Evolutionary conservation across 2,329 filamentous ascomycete genomes (phyloP), one percentile per base, ranked within the genome.

Genomic region (Alternaria triticimaculans): DNA sequence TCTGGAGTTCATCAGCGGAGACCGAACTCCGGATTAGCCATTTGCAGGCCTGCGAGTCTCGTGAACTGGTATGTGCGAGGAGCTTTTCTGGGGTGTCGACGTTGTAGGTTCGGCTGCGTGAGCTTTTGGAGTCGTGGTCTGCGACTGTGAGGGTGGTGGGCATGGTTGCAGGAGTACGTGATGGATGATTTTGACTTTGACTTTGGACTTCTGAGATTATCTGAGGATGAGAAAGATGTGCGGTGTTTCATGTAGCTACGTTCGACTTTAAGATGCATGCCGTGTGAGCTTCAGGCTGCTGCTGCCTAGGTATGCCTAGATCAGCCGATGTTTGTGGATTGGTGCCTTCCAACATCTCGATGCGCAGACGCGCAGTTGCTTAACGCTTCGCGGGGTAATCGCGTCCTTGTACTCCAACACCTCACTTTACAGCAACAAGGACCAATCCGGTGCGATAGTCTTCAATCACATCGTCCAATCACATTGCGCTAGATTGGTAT

Each of bases 11-110:
- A 12, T 37, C 23, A 2, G 49, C 12, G 4, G 60, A 55, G 26
- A 70, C 37, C 4, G 67, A 70, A 21, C 58, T 67, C 18, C 64
- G 60, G 11, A 68, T 53, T 3, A 70, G 58, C n/a, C 49, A 18
- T 33, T 54, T 51, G 58, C 23, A 37, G 11, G 25, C 11, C 14
- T 12, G 11, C 5, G 25, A 48, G 14, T 45, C 46, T 44, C 12
- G 12, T 10, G 12, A 6, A 44, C 26, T 37, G 11, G 45, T 25
- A 1, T 4, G 10, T 26, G 4, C 11, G 26, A 61, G 37, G 8
- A 58, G 54, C 4, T 11, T 20, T n/a, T 44, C 20, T 15, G 6
- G 20, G 10, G 33, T 50, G 5, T 44, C 55, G n/a, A 21, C 23
- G 21, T 55, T 62, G 28, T 15, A 15, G 11, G 9, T 23, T n/a